Conservation (phyloP, 192 early-diverging fungal genomes). For the Coemansia sp. region DNA sequence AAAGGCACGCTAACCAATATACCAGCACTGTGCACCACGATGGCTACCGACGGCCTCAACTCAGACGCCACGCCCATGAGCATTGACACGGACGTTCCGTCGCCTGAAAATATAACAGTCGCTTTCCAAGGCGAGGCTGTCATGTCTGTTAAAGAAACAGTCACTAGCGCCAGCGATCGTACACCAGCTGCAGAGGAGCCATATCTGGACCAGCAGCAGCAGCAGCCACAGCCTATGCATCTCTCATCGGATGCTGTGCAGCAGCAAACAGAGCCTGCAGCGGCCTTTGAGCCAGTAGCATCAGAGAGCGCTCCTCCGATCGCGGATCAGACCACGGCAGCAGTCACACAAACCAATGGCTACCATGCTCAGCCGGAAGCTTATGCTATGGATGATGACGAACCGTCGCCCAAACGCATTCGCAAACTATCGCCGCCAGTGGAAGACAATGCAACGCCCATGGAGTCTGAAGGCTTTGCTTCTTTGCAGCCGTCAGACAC, state of each 20-base stretch:
- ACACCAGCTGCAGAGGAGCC: no score
- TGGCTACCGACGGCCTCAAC: slow-evolving; percentile 33
- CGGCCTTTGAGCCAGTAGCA: background rate
- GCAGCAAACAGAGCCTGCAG: background rate
- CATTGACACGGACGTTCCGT: slow-evolving; percentile 18
- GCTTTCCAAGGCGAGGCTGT: slow-evolving; percentile 11
- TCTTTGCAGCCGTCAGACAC: background rate
- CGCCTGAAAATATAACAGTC: slow-evolving; percentile 36
- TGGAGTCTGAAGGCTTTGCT: background rate
- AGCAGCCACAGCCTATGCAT: background rate
- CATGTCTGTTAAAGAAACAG: background rate
- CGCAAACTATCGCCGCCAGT: slow-evolving; percentile 19
- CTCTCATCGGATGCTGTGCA: background rate
- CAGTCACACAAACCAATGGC: slow-evolving; percentile 12
- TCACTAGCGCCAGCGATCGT: background rate
- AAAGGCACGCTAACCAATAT: background rate
- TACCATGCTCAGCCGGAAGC: background rate
- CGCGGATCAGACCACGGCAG: background rate
- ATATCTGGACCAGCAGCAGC: background rate
- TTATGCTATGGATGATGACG: background rate
- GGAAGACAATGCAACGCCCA: background rate
- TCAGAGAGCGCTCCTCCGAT: background rate
- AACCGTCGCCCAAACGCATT: slow-evolving; percentile 38
- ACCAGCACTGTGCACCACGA: slow-evolving; percentile 7
- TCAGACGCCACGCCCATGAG: slow-evolving; percentile 19